Evolutionary conservation across 257 asterid genomes (phyloP).

Genomic region (Eucommia ulmoides): DNA sequence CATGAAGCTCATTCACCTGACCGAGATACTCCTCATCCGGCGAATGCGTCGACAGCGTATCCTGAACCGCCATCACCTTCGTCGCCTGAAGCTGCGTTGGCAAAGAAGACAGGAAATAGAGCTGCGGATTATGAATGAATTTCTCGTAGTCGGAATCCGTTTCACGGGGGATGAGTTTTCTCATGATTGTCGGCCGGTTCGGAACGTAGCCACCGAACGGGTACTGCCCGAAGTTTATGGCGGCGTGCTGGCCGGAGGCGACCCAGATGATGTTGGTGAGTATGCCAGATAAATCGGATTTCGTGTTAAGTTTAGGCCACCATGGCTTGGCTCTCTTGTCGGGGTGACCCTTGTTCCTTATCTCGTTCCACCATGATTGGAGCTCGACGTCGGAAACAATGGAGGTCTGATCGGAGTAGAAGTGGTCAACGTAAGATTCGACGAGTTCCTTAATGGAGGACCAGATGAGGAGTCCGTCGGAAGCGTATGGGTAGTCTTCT

Average conservation of each 20-base stretch:
- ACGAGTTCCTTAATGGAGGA: conserved; percentile 64
- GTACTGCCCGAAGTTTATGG: conserved; percentile 88
- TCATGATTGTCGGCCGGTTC: conserved; percentile 78
- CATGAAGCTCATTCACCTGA: conserved; percentile 60
- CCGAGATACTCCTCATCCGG: conserved; percentile 71
- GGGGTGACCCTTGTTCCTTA: conserved; percentile 59
- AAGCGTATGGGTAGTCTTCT: conserved; percentile 90
- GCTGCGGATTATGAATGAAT: conserved; percentile 55
- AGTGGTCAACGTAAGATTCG: conserved; percentile 62
- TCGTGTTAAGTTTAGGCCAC: conserved; percentile 77
- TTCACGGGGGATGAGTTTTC: conserved; percentile 47
- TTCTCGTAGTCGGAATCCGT: conserved; percentile 44
- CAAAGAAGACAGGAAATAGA: conserved; percentile 66
- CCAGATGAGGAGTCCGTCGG: conserved; percentile 90
- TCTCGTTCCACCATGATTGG: conserved; percentile 91
- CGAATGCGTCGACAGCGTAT: conserved; percentile 78
- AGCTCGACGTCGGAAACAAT: conserved; percentile 61
- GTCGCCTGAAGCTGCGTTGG: conserved; percentile 93
- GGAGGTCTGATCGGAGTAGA: conserved; percentile 47
- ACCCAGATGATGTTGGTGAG: conserved; percentile 72
- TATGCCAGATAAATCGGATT: conserved; percentile 53
- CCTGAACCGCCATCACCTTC: conserved; percentile 92
- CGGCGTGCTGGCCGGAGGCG: conserved; percentile 95
- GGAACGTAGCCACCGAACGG: conserved; percentile 91
- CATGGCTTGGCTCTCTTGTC: conserved; percentile 67